These are phyloP conservation scores for Jaltomata sinuosa DNA, from an alignment of 257 asterid species.

Conservation along the genomic window DNA sequence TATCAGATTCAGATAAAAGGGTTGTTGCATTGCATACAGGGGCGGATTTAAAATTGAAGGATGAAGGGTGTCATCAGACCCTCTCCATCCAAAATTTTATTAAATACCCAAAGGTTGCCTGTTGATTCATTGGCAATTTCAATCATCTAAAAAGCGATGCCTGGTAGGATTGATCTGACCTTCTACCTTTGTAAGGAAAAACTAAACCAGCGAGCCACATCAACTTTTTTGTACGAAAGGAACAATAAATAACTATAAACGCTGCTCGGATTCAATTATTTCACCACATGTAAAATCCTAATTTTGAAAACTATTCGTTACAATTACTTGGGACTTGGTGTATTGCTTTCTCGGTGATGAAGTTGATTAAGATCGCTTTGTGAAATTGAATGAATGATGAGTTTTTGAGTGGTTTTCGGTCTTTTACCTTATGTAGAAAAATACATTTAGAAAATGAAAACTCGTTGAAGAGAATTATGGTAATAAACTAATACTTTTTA, in stretches of 20 bases:
- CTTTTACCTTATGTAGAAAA: neutral
- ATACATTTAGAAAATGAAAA: neutral
- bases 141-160: too few species aligned
- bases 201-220: neutral
- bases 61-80: neutral
- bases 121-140: too few species aligned
- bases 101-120: too few species aligned
- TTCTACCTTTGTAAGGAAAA: too few species aligned
- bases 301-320: neutral
- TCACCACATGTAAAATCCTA: neutral
- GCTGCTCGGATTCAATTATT: neutral
- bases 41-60: neutral
- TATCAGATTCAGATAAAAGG: neutral
- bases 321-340: neutral
- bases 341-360: neutral
- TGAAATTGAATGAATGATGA: neutral
- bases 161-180: too few species aligned
- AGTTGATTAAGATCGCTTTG: neutral
- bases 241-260: neutral
- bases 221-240: neutral
- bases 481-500: neutral
- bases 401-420: neutral
- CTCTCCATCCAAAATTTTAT: neutral
- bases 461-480: neutral
- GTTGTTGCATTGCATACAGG: neutral